Evolutionary conservation across 1,284 basidiomycete species (phyloP), one percentile per base, ranked within the genome.

Genomic region (Apiotrichum sp.): DNA sequence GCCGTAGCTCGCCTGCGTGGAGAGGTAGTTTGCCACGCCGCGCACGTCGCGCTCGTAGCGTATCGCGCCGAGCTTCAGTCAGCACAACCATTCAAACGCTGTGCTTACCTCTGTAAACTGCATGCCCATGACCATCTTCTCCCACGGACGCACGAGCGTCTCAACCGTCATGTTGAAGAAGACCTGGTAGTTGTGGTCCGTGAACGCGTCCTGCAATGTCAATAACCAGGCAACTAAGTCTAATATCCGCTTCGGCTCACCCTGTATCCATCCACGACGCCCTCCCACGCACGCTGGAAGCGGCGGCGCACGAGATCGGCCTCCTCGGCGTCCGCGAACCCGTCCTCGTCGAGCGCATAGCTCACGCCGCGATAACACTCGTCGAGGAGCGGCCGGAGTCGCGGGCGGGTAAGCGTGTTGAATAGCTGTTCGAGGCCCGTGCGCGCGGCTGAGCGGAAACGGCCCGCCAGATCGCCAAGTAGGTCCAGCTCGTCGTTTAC

Each of bases 41-140:
- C 96, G 83, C 41, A 98, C 77, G 72, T 99, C 96, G 34, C 89
- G 85, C 69, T 99, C 96, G 71, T 97, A 96, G 13, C 92, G 87
- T 58, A 98, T 87, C 2, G 93, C 93, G n/a, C 96, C 96, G 51
- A 98, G 83, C 88, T 96, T 63, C 39, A 14, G 41, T 34, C 29
- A 45, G 38, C 40, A 41, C n/a, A 41, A 16, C 22, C 16, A 29
- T 35, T 34, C n/a, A n/a, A 33, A 3, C 3, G 31, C 3, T 16
- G 36, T 38, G 44, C 79, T 43, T 63, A 87, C 89, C 81, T 98
- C 95, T 11, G 89, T 89, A 70, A 90, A 98, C 68, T 84, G 86
- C 73, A 96, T 82, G 2, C 83, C 80, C 67, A 87, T 78, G 29
- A 93, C 79, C 67, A 86, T 83, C 71, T 88, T 90, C 77, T 99